Conservation (phyloP, 2,329 filamentous ascomycete genomes). For the Calonectria hawksworthii region DNA sequence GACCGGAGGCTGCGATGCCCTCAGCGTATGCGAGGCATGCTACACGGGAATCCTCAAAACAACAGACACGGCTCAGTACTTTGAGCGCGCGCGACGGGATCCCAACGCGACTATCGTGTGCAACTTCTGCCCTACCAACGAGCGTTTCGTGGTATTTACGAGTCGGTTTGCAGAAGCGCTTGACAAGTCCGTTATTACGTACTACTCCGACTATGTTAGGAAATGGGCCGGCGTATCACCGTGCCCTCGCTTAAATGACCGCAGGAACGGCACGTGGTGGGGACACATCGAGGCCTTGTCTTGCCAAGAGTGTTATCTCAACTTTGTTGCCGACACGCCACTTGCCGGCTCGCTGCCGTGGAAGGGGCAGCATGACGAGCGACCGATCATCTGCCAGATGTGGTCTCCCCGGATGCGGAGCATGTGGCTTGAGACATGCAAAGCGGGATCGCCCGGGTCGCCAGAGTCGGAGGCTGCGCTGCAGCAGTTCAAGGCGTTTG, state of each 20-base stretch:
- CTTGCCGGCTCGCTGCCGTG: conserved; percentile 45
- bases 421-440: conserved; percentile 49
- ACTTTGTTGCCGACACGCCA: conserved; percentile 46
- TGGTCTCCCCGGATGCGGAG: conserved; percentile 57
- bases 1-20: conserved; percentile 35
- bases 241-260: conserved; percentile 48
- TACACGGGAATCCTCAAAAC: conserved; percentile 48
- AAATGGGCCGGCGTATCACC: conserved; percentile 45
- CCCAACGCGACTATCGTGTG: conserved; percentile 44
- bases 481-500: conserved; percentile 46
- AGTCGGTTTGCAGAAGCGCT: conserved; percentile 46
- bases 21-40: conserved; percentile 52
- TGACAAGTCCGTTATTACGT: conserved; percentile 50
- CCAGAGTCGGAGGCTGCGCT: conserved; percentile 43
- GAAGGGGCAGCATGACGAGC: conserved; percentile 42
- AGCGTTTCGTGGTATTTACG: conserved; percentile 45
- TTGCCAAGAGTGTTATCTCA: conserved; percentile 52
- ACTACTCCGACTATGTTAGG: conserved; percentile 46
- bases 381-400: conserved; percentile 51
- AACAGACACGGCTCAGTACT: conserved; percentile 45
- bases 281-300: conserved; percentile 51
- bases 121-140: conserved; percentile 45
- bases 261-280: conserved; percentile 49
- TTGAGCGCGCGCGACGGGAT: conserved; percentile 40
- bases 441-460: conserved; percentile 43